Base-by-base conservation (phyloP, 352 stramenopile genomes). In the Globisporangium viniferum region DNA sequence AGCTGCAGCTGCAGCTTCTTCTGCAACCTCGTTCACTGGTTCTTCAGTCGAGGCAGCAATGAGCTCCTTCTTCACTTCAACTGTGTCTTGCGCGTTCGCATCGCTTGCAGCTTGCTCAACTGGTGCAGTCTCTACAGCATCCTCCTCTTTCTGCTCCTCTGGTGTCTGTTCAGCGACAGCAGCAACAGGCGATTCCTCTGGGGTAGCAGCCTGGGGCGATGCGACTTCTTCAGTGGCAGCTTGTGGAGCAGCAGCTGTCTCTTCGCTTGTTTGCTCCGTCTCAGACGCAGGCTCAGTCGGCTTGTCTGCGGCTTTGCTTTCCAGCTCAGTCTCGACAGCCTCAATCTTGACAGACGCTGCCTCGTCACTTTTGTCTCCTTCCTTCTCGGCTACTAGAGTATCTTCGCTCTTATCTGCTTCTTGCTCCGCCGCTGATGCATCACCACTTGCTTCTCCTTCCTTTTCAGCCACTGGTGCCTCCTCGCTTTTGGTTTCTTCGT, bases 61-160 rank as follows among this genome's bases (percentile, higher is more conserved):
- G 27, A 69, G 62, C 35, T 75, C 65, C 48, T 77, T 64, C 55
- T 74, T 74, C 18, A 74, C 56, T 9, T 72, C 62, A 44, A 76
- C 63, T 14, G 64, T 33, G 48, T 68, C 51, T 6, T 41, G 31
- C 5, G n/a, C 22, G 12, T 22, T 46, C 46, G 68, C 31, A 7
- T 66, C 24, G 48, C 31, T 14, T 49, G 35, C 33, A 62, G 56
- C 5, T 24, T 62, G 15, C 20, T 31, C 49, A 60, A 14, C 6
- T 22, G 64, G 62, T 27, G 36, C 10, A 64, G 39, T 68, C 61
- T 72, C 46, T 22, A 57, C 39, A 44, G n/a, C 15, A 46, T 73
- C 68, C 31, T 77, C 58, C 44, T 75, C 64, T 35, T 79, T 70
- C 15, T 31, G 27, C 48, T 70, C 41, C 51, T 67, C 59, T 36